phyloP scores from a whole-genome alignment of 345 rosid genomes.

The Aquilaria yunnanensis region DNA sequence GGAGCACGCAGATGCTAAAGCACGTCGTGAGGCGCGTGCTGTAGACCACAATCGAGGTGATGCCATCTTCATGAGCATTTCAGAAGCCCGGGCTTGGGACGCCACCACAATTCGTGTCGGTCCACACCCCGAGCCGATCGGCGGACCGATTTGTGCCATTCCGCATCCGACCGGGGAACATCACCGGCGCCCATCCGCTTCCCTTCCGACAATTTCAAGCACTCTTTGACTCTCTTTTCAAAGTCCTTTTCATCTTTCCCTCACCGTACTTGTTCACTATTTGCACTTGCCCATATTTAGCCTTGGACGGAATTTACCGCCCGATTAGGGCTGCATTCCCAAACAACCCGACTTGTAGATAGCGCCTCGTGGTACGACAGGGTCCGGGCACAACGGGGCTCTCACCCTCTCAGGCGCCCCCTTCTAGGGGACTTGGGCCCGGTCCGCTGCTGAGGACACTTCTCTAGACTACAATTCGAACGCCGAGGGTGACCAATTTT shows the following conservation, averaged over 20 bases:
- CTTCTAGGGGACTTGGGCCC: no score
- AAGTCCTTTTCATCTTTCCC: neutral
- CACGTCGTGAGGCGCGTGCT: constrained; percentile 5
- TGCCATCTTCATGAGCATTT: neutral
- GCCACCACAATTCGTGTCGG: neutral
- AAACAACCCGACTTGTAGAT: no score
- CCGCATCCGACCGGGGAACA: neutral
- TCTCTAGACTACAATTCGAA: no score
- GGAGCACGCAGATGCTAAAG: constrained; percentile 8
- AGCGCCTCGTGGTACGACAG: no score
- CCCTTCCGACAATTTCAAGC: neutral
- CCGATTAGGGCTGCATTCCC: no score
- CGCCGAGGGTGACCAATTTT: neutral
- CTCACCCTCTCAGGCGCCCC: no score
- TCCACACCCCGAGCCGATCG: neutral
- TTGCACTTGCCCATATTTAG: neutral
- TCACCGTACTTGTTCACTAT: neutral
- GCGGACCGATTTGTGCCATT: neutral
- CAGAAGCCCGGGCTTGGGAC: no score
- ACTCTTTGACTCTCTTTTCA: no score
- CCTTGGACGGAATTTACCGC: no score
- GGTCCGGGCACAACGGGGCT: no score
- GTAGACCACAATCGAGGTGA: constrained; percentile 2
- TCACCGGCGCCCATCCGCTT: neutral
- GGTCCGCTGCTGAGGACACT: no score